Conservation (phyloP, 805 yeast species). For the Candida namnaoensis region DNA sequence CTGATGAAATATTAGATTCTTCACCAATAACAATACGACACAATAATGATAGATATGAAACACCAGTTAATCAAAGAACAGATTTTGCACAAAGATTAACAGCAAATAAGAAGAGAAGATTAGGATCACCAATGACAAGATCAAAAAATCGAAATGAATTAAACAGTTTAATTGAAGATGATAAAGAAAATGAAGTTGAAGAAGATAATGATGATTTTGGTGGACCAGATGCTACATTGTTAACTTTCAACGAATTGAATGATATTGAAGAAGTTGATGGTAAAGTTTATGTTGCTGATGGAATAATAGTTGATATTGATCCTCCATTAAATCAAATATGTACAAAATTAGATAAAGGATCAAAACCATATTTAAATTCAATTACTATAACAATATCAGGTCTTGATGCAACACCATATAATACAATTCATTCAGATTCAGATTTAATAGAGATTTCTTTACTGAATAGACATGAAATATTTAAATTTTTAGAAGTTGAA, state of each 20-base stretch:
- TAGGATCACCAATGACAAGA: no score
- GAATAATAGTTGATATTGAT: slow-evolving; percentile 9
- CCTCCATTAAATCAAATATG: slow-evolving; percentile 10
- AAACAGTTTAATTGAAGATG: no score
- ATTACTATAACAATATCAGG: slow-evolving; percentile 1
- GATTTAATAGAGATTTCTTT: slow-evolving; percentile 6
- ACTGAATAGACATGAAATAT: slow-evolving; percentile 4
- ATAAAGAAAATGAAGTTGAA: neutral
- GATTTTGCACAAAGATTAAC: no score
- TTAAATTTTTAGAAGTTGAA: slow-evolving; percentile 10
- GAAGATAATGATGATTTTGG: no score
- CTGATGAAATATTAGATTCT: no score
- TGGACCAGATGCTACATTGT: neutral
- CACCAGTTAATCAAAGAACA: no score
- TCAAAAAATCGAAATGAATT: no score
- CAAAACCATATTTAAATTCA: slow-evolving; percentile 7
- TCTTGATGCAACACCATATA: no score
- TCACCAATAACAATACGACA: no score
- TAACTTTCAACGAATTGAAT: slow-evolving; percentile 5
- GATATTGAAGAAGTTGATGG: slow-evolving; percentile 11
- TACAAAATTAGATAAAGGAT: slow-evolving; percentile 2
- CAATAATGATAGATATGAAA: no score
- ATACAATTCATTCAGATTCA: slow-evolving; percentile 1
- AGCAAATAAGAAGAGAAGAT: no score
- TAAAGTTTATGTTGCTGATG: slow-evolving; percentile 6